Conservation (phyloP, 306 rosid species). For the apple (Malus domestica) region ASM211411v1 NC_041792.1:16018907-16019406, state of each 20-base stretch:
- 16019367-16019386: too few relatives aligned
- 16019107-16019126: neutral
- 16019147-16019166: neutral
- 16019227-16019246: neutral
- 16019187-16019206: neutral
- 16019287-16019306: constrained; percentile 80
- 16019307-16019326: constrained; percentile 62
- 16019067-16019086: neutral
- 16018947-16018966: neutral
- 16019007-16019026: neutral
- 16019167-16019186: neutral
- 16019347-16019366: neutral
- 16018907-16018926: neutral
- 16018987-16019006: neutral
- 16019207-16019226: neutral
- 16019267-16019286: constrained; percentile 79
- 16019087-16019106: neutral
- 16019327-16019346: constrained; percentile 67
- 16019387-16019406: too few relatives aligned
- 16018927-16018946: neutral
- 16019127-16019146: neutral
- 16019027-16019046: neutral
- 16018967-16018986: neutral
- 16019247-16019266: constrained; percentile 44
- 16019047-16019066: neutral